phyloP scores from a whole-genome alignment of 306 rosid species.

The Quercus suber region DNA sequence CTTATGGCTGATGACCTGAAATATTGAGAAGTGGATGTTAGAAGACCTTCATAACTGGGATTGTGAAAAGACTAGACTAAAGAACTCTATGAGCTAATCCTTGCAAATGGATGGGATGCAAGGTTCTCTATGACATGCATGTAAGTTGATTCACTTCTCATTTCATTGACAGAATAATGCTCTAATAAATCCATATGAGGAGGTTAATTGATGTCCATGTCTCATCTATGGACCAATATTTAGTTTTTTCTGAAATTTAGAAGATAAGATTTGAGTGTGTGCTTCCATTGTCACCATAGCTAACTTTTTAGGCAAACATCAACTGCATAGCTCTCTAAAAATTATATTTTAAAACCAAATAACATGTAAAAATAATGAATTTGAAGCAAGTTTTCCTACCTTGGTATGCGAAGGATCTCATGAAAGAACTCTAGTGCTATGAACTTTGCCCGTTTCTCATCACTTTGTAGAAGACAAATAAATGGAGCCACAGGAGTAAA shows the following conservation, averaged over 20 bases:
- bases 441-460: conserved; percentile 46
- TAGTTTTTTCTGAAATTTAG: background rate
- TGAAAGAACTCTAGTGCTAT: conserved; percentile 66
- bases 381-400: conserved; percentile 38
- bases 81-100: background rate
- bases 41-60: conserved; percentile 23
- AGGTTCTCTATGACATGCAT: background rate
- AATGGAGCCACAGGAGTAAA: conserved; percentile 66
- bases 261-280: background rate
- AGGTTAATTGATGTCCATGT: background rate
- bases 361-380: conserved; percentile 15
- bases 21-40: background rate
- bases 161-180: background rate
- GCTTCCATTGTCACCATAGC: background rate
- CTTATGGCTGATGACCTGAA: conserved; percentile 60
- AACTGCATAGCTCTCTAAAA: conserved; percentile 3
- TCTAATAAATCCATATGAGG: background rate
- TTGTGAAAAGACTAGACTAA: conserved; percentile 5
- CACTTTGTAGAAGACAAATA: conserved; percentile 49
- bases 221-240: background rate
- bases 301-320: background rate
- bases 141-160: background rate
- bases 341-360: background rate
- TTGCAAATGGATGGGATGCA: background rate
- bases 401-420: conserved; percentile 67